Evolutionary conservation across 257 asterid genomes (phyloP).

Genomic region (Asclepias syriaca): DNA sequence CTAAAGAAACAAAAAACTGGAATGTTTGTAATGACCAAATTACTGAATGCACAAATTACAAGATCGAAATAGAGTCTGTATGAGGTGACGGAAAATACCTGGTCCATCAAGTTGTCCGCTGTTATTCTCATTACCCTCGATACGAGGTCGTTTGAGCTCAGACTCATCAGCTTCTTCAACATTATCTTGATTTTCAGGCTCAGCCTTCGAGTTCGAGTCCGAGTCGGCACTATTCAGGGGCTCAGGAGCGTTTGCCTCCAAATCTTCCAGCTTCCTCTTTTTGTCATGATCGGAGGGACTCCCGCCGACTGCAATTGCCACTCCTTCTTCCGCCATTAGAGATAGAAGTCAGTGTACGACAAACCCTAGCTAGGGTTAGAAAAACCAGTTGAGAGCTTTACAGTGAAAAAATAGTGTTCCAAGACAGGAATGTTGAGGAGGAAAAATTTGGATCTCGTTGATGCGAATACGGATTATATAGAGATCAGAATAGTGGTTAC

Average conservation of each 20-base stretch:
- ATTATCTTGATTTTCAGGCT: slow-evolving; percentile 21
- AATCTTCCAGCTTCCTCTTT: slow-evolving; percentile 82
- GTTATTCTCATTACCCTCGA: slow-evolving; percentile 39
- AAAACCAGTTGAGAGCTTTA: not conserved
- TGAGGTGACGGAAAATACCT: slow-evolving; percentile 29
- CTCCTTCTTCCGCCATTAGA: slow-evolving; percentile 51
- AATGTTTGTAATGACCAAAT: not conserved
- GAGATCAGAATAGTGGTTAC: not conserved
- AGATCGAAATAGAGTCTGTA: not conserved
- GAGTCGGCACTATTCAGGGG: slow-evolving; percentile 25
- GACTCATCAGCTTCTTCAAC: slow-evolving; percentile 52
- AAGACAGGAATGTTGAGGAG: not conserved
- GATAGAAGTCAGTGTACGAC: slow-evolving; percentile 4
- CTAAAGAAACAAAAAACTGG: not conserved
- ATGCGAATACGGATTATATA: not conserved
- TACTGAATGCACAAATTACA: not conserved
- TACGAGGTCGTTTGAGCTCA: slow-evolving; percentile 72
- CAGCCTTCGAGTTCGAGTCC: slow-evolving; percentile 26
- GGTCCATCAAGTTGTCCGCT: slow-evolving; percentile 19
- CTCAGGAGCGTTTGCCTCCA: slow-evolving; percentile 49
- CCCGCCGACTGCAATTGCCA: slow-evolving; percentile 30
- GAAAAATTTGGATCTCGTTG: not conserved
- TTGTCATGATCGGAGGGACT: slow-evolving; percentile 38
- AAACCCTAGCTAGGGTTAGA: slow-evolving; percentile 19
- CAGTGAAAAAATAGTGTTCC: not conserved